Percentiles rank a stretch among this genome's conserved stretches.
Evolutionary conservation across 2,329 filamentous ascomycete species (phyloP).

Genomic region (Aspergillus niger): DNA sequence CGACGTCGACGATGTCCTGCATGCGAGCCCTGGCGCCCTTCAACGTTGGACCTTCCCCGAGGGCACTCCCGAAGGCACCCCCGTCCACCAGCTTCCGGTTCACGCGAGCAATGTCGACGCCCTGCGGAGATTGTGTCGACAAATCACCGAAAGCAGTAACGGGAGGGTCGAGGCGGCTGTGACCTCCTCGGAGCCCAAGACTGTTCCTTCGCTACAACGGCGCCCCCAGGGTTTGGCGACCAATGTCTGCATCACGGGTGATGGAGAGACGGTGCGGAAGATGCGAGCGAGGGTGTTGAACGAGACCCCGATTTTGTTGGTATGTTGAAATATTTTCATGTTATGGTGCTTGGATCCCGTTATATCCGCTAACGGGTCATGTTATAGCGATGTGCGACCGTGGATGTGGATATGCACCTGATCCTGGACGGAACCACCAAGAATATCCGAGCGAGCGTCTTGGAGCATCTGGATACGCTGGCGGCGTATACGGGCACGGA

Average conservation of each 20-base stretch:
- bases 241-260: conserved; percentile 87
- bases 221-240: conserved; percentile 66
- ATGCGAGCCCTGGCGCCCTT: conserved; percentile 84
- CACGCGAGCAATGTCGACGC: conserved; percentile 83
- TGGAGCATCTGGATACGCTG: conserved; percentile 83
- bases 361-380: background rate
- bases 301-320: conserved; percentile 87
- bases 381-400: conserved; percentile 79
- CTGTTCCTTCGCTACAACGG: conserved; percentile 52
- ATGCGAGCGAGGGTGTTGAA: conserved; percentile 88
- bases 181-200: conserved; percentile 76
- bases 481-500: conserved; percentile 90
- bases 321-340: conserved; percentile 53
- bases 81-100: conserved; percentile 86
- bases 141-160: conserved; percentile 69
- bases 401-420: conserved; percentile 89
- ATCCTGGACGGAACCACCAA: conserved; percentile 74
- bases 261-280: conserved; percentile 83
- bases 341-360: background rate
- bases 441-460: conserved; percentile 72
- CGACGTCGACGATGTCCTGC: conserved; percentile 90
- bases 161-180: conserved; percentile 82
- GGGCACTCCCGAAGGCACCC: conserved; percentile 79
- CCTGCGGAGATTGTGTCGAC: conserved; percentile 76
- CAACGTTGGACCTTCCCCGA: conserved; percentile 92